These are phyloP conservation scores for Gracilaria caudata DNA, from an alignment of 23 red algal species.

Conservation along the genomic window DNA sequence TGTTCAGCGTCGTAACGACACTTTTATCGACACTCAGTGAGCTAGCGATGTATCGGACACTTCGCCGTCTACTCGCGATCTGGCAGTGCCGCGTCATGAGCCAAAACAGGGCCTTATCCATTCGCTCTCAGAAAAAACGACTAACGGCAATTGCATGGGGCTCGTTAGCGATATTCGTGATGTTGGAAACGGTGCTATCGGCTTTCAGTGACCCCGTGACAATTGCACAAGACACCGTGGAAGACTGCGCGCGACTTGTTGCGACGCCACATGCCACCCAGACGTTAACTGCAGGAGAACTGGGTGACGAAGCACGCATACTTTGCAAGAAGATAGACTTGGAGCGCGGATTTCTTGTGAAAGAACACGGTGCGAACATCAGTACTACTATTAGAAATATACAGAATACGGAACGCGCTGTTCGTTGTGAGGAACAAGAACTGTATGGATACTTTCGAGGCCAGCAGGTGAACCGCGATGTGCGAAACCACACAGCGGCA, in stretches of 20 bases:
- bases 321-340: background rate
- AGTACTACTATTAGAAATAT: background rate
- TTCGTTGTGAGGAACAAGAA: background rate
- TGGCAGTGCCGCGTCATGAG: background rate
- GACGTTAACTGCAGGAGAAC: background rate
- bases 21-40: conserved; percentile 18
- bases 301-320: conserved; percentile 11
- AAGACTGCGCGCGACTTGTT: background rate
- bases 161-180: background rate
- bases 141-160: background rate
- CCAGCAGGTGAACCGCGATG: conserved; percentile 17
- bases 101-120: background rate
- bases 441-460: background rate
- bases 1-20: background rate
- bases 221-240: background rate
- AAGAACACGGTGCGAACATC: conserved; percentile 3
- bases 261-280: background rate
- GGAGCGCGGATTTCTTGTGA: background rate
- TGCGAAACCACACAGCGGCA: background rate
- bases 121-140: conserved; percentile 12
- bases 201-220: conserved; percentile 8
- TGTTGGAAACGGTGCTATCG: conserved; percentile 16
- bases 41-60: background rate
- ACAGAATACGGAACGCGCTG: background rate
- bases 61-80: background rate